Conservation (phyloP, 495 filamentous ascomycete genomes). For the Penicillium canariense region DNA sequence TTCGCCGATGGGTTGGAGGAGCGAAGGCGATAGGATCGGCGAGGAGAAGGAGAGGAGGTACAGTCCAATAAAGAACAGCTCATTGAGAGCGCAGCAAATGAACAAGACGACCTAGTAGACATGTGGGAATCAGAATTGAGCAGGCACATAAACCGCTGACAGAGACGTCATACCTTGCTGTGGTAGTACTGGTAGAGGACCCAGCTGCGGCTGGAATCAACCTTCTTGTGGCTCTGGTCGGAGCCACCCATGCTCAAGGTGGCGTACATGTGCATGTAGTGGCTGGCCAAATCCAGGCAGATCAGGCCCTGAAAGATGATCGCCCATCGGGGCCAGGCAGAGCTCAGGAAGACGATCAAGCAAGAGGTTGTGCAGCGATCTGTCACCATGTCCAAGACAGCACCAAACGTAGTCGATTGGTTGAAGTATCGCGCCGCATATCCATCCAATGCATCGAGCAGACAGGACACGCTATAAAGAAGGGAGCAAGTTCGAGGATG, state of each 20-base stretch:
- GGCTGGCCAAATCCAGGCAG: constrained; percentile 85
- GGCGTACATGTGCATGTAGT: constrained; percentile 99
- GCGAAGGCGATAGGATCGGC: constrained; percentile 77
- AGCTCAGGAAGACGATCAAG: constrained; percentile 87
- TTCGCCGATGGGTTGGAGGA: constrained; percentile 55
- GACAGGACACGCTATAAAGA: constrained; percentile 88
- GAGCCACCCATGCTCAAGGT: constrained; percentile 74
- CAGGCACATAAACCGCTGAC: neutral
- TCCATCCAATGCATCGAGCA: constrained; percentile 92
- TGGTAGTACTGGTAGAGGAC: constrained; percentile 94
- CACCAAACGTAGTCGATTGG: constrained; percentile 91
- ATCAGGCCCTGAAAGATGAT: constrained; percentile 93
- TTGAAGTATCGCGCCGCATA: constrained; percentile 83
- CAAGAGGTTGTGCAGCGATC: constrained; percentile 94
- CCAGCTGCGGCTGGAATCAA: constrained; percentile 65
- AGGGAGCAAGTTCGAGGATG: constrained; percentile 91
- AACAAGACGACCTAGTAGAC: constrained; percentile 77
- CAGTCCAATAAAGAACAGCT: constrained; percentile 94
- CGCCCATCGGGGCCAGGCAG: constrained; percentile 87
- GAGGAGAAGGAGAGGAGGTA: constrained; percentile 97
- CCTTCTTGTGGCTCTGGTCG: constrained; percentile 86
- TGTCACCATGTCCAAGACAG: constrained; percentile 96
- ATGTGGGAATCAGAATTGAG: neutral
- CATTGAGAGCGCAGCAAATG: constrained; percentile 84
- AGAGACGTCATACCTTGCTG: constrained; percentile 66